A percentile compares a stretch with the other conserved stretches of the same genome.
phyloP scores from a whole-genome alignment of 129 eudicot genomes.

The Oenanthe sinensis region DNA sequence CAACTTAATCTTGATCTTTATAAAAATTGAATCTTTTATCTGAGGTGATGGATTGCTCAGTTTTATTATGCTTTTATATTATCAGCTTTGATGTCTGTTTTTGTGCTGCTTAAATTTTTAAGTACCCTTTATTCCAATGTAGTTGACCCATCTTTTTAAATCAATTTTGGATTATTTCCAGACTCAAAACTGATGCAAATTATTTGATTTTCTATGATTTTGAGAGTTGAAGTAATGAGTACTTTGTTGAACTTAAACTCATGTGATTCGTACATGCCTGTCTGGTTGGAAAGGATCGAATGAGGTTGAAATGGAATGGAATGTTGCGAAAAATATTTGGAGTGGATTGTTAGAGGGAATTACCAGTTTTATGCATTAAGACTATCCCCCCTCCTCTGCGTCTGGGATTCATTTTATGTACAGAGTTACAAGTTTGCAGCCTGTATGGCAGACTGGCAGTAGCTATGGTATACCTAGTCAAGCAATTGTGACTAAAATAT shows the following conservation, averaged over 20 bases:
- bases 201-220: not conserved
- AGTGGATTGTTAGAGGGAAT: not conserved
- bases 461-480: not conserved
- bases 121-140: not conserved
- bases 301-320: not conserved
- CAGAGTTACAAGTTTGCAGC: not conserved
- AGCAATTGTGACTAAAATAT: not conserved
- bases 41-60: not conserved
- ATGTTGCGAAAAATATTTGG: too few relatives aligned
- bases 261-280: not conserved
- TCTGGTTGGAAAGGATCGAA: not conserved
- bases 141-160: not conserved
- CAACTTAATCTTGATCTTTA: not conserved
- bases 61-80: not conserved
- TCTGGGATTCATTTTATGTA: too few relatives aligned
- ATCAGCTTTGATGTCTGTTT: not conserved
- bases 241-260: not conserved
- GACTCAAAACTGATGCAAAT: not conserved
- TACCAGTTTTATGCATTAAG: too few relatives aligned
- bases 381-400: too few relatives aligned
- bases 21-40: not conserved
- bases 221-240: not conserved
- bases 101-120: not conserved
- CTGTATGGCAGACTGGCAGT: not conserved
- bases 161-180: not conserved